Conservation (phyloP, 2,329 filamentous ascomycete genomes). For the Lachnellula cervina region DNA sequence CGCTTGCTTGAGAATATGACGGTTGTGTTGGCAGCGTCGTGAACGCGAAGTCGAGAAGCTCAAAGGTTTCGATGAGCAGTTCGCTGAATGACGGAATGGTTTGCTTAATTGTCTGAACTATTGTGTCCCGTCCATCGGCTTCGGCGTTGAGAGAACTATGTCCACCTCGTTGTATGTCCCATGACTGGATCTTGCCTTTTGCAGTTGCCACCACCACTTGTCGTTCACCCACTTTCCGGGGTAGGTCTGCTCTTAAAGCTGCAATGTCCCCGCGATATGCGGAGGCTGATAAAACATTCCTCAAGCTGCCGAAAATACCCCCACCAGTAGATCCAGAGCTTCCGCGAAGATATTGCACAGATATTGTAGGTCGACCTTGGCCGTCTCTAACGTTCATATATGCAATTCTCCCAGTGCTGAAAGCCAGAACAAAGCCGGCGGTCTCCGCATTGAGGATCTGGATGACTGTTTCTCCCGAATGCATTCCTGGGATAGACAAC, state of each 20-base stretch:
- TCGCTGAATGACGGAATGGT: conserved; percentile 45
- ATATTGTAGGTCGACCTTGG: conserved; percentile 78
- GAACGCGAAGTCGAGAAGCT: conserved; percentile 76
- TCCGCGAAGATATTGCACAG: conserved; percentile 69
- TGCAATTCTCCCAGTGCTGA: conserved; percentile 80
- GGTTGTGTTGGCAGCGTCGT: conserved; percentile 49
- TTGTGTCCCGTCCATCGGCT: conserved; percentile 60
- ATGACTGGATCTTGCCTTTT: conserved; percentile 73
- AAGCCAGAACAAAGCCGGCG: conserved; percentile 77
- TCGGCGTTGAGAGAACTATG: conserved; percentile 72
- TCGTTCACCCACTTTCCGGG: conserved; percentile 72
- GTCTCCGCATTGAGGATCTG: conserved; percentile 78
- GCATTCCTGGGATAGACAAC: conserved; percentile 66
- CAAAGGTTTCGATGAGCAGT: conserved; percentile 56
- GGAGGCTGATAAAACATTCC: conserved; percentile 66
- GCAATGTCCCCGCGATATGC: conserved; percentile 72
- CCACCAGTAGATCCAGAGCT: conserved; percentile 49
- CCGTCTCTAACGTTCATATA: conserved; percentile 82
- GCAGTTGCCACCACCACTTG: conserved; percentile 76
- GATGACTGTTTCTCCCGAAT: conserved; percentile 71
- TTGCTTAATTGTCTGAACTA: conserved; percentile 58
- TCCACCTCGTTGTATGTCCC: conserved; percentile 85
- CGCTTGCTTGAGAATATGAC: conserved; percentile 48
- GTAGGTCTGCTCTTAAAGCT: conserved; percentile 70
- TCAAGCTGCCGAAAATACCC: conserved; percentile 77